Base-by-base conservation (phyloP, 1,139 yeast species). In the Suhomyces atakaporum region DNA sequence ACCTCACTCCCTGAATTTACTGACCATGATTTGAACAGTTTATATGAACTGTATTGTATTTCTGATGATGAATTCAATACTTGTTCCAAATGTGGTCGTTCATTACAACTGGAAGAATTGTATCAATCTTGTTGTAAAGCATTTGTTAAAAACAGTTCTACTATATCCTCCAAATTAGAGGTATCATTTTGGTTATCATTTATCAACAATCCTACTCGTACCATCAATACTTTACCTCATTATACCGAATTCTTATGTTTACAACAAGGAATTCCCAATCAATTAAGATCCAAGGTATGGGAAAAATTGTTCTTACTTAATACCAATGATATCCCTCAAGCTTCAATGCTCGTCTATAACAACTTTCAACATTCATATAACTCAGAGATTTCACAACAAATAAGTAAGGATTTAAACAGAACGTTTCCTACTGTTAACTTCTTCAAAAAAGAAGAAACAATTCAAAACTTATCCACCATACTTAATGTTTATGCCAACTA, bases 401-500 rank as follows among this genome's bases (percentile, higher is more conserved):
- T 81, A 43, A 66, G 73, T 29, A 77, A 83, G 44, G 88, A 81
- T 52, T 70, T 81, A 45, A 70, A 69, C 45, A 59, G 88, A 40
- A 81, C 88, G 0, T 82, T 81, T 53, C 87, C 87, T 2, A 65
- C 68, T 16, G 65, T 81, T 23, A 60, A 62, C 3, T 71, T 78
- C 57, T 80, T 81, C 58, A 62, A 68, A 41, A 60, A 68, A 21
- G 62, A 59, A 16, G 62, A 65, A 11, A 78, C 79, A n/a, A 52
- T 63, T 29, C 43, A 54, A 14, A 67, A 68, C 49, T 70, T 81
- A 36, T 81, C 81, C 26, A 72, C 75, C 21, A 76, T 81, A 18
- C 65, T 81, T 45, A 77, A 82, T 40, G 87, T 84, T 0, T 81
- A 77, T 50, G 79, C 84, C 33, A 77, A 81, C 46, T 81, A 79